phyloP scores from a whole-genome alignment of 2,329 filamentous ascomycete genomes.

The Pestalotiopsis sp. region DNA sequence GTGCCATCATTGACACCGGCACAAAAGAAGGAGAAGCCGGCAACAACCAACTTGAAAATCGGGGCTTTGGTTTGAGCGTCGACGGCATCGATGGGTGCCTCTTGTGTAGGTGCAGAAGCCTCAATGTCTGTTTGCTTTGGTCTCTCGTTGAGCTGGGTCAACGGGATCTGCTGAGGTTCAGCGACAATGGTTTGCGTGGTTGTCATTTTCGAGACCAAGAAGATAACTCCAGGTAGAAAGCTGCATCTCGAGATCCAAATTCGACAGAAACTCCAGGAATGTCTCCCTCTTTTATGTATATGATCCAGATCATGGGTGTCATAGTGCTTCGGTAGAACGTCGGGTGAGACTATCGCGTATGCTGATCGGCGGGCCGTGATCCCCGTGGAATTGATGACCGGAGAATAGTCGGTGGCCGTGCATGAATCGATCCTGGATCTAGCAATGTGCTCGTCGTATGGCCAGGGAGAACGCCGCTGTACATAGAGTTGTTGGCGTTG shows the following conservation, averaged over 20 bases:
- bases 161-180: slow-evolving; percentile 5
- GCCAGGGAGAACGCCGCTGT: too few relatives aligned
- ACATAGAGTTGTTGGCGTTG: too few relatives aligned
- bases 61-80: slow-evolving; percentile 26
- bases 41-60: slow-evolving; percentile 53
- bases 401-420: neutral
- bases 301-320: neutral
- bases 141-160: neutral
- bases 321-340: slow-evolving; percentile 10
- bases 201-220: neutral
- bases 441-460: neutral
- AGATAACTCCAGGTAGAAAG: neutral
- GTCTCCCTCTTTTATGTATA: neutral
- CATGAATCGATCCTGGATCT: neutral
- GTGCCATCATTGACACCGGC: slow-evolving; percentile 68
- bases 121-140: neutral
- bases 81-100: slow-evolving; percentile 17
- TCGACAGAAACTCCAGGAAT: neutral
- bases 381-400: neutral
- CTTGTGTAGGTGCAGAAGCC: slow-evolving; percentile 15
- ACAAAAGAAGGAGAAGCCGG: slow-evolving; percentile 66
- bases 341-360: slow-evolving; percentile 3
- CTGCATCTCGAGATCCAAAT: neutral
- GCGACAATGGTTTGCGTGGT: slow-evolving; percentile 7
- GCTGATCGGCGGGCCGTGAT: slow-evolving; percentile 5